Evolutionary conservation across 2,329 filamentous ascomycete species (phyloP).

Genomic region (Stagonosporopsis rhizophila): DNA sequence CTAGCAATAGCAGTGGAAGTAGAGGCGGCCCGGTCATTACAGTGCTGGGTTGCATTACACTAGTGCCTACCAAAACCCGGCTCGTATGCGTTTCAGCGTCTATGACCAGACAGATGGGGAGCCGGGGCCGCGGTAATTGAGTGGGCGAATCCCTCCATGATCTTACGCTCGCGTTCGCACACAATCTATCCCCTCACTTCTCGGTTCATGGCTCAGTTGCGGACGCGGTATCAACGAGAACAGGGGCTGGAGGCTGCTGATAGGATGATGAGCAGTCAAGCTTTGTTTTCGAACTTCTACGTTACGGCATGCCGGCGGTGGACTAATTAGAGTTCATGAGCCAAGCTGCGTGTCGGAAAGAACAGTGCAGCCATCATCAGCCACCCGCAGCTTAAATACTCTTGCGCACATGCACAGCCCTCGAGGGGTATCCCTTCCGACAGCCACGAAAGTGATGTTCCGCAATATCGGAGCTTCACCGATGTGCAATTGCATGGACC

Average conservation of each 20-base stretch:
- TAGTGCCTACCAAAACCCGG: background rate
- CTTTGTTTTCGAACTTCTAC: constrained; percentile 9
- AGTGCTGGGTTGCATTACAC: background rate
- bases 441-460: background rate
- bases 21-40: background rate
- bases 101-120: background rate
- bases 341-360: constrained; percentile 1
- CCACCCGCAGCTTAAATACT: constrained; percentile 4
- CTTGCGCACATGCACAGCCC: constrained; percentile 1
- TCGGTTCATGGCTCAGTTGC: background rate
- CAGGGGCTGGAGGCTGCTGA: background rate
- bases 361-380: constrained; percentile 7
- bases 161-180: background rate
- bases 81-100: background rate
- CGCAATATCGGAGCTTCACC: constrained; percentile 6
- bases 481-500: background rate
- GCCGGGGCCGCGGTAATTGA: background rate
- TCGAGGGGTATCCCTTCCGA: constrained; percentile 12
- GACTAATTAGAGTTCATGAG: constrained; percentile 9
- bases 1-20: background rate
- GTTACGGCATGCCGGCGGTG: background rate
- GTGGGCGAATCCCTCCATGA: background rate
- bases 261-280: background rate
- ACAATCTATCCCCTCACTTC: background rate
- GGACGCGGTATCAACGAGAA: background rate